A percentile compares a stretch with the other conserved stretches of the same genome.
These are phyloP conservation scores for Crepidotus variabilis DNA, from an alignment of 768 basidiomycete species.

Conservation along the genomic window DNA sequence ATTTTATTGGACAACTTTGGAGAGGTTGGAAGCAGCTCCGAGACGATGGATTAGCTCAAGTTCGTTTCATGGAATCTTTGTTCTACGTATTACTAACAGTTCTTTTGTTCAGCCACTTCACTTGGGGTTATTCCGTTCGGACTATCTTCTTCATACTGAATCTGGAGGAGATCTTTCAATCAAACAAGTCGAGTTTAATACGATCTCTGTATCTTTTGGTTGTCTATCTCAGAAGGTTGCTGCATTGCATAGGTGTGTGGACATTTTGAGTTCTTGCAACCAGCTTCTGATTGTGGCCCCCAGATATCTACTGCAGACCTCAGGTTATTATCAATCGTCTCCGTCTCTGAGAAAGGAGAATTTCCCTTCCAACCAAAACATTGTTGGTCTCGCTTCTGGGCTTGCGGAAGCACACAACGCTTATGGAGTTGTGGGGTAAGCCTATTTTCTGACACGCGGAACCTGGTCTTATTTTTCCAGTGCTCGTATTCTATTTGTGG, in stretches of 20 bases:
- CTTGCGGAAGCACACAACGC: slow-evolving; percentile 77
- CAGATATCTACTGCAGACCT: slow-evolving; percentile 67
- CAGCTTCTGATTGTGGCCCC: neutral
- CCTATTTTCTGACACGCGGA: neutral
- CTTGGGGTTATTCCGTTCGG: slow-evolving; percentile 89
- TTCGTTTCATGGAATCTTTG: slow-evolving; percentile 12
- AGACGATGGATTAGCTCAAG: slow-evolving; percentile 53
- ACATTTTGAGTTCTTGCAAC: neutral
- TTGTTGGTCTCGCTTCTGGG: slow-evolving; percentile 66
- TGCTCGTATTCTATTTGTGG: slow-evolving; percentile 76
- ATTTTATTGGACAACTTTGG: slow-evolving; percentile 86
- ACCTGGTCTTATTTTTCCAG: slow-evolving; percentile 20
- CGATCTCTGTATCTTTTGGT: slow-evolving; percentile 91
- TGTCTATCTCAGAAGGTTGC: slow-evolving; percentile 64
- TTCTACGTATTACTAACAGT: neutral
- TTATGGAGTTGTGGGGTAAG: slow-evolving; percentile 56
- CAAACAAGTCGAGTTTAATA: slow-evolving; percentile 98
- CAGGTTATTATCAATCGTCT: slow-evolving; percentile 62
- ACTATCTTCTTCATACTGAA: slow-evolving; percentile 80
- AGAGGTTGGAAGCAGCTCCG: slow-evolving; percentile 76
- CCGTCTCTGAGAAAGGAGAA: slow-evolving; percentile 48
- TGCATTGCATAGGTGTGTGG: slow-evolving; percentile 69
- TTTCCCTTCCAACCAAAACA: slow-evolving; percentile 73
- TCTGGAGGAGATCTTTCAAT: slow-evolving; percentile 37
- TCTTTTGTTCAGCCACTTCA: slow-evolving; percentile 59